Conservation (phyloP, 2,329 filamentous ascomycete species). For the Fusarium coffeatum region DNA sequence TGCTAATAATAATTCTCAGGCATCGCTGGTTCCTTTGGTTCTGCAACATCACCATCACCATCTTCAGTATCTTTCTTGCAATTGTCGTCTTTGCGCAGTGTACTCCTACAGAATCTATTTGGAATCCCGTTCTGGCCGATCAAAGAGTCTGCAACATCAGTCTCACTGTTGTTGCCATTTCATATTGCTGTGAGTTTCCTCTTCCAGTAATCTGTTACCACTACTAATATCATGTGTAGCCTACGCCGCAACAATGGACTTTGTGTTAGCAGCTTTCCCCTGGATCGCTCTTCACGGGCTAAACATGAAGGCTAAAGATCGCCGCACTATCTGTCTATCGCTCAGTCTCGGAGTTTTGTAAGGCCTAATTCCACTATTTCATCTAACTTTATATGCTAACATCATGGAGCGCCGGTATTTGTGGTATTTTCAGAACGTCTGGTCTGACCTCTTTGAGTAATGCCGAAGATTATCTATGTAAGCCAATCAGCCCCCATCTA, state of each 20-base stretch:
- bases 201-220: neutral
- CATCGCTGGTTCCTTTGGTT: conserved; percentile 3
- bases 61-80: conserved; percentile 1
- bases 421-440: neutral
- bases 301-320: conserved; percentile 8
- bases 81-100: neutral
- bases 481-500: fast-evolving
- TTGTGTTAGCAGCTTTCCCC: conserved; percentile 1
- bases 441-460: neutral
- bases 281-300: neutral
- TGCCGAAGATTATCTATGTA: neutral
- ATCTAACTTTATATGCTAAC: neutral
- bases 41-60: neutral
- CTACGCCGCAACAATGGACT: neutral
- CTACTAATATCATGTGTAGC: neutral
- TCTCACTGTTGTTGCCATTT: neutral
- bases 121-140: neutral
- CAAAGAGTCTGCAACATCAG: neutral
- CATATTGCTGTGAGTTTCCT: neutral
- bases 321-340: neutral
- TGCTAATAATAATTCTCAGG: neutral
- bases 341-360: conserved; percentile 5
- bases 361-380: neutral
- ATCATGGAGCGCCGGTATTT: neutral
- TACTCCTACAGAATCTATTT: neutral